Percentiles rank a stretch among this genome's conserved stretches.
Evolutionary conservation across 2,329 filamentous ascomycete species (phyloP).

Genomic region (Colletotrichum karsti): DNA sequence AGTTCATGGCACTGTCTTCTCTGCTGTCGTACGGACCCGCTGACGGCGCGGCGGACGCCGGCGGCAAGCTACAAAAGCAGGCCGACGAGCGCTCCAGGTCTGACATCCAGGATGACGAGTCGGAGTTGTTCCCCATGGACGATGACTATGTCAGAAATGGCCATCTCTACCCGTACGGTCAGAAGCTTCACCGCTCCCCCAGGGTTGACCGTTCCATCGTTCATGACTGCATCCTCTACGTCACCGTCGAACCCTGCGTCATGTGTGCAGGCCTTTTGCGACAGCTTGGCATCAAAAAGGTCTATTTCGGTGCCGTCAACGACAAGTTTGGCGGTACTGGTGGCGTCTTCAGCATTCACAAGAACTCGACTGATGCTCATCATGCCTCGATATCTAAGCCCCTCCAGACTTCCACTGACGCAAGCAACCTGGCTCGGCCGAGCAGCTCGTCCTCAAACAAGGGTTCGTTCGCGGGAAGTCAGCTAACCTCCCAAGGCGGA

Average conservation of each 20-base stretch:
- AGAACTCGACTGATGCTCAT: constrained; percentile 51
- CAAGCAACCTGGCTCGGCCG: background rate
- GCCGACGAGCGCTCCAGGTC: constrained; percentile 31
- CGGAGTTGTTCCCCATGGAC: constrained; percentile 41
- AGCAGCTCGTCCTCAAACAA: constrained; percentile 7
- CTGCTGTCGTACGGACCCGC: constrained; percentile 54
- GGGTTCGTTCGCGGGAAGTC: background rate
- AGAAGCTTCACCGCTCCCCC: constrained; percentile 62
- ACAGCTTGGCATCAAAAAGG: constrained; percentile 86
- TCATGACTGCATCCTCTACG: constrained; percentile 81
- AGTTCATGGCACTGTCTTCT: constrained; percentile 84
- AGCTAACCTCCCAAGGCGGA: constrained; percentile 42
- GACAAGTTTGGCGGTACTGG: constrained; percentile 97
- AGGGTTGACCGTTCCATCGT: constrained; percentile 75
- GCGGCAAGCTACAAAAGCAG: constrained; percentile 8
- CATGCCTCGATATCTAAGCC: background rate
- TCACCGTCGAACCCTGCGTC: constrained; percentile 97
- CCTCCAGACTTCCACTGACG: constrained; percentile 3
- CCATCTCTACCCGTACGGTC: constrained; percentile 69
- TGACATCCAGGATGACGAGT: constrained; percentile 28
- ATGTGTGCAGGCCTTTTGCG: constrained; percentile 96
- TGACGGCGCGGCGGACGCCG: constrained; percentile 8
- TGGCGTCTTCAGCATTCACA: constrained; percentile 88
- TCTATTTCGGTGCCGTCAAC: constrained; percentile 95
- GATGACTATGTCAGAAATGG: constrained; percentile 63